Evolutionary conservation across 495 filamentous ascomycete species (phyloP).

Genomic region (Daldinia grandis): DNA sequence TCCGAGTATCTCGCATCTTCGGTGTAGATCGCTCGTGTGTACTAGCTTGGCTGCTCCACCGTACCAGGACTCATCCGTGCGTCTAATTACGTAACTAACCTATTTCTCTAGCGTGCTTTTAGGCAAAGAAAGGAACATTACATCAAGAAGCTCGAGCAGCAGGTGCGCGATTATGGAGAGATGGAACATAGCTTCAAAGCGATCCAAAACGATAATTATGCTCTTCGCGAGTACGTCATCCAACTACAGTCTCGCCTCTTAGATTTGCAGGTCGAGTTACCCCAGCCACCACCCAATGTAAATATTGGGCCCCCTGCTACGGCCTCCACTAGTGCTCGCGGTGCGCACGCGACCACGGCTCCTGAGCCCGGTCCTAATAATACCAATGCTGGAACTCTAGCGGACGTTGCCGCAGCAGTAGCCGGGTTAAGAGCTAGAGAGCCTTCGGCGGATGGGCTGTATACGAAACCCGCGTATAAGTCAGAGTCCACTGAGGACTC

Average conservation of each 20-base stretch:
- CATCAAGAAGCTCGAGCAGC: slow-evolving; percentile 94
- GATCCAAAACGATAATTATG: slow-evolving; percentile 86
- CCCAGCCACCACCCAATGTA: slow-evolving; percentile 73
- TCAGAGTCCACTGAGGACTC: slow-evolving; percentile 46
- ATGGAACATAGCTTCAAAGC: slow-evolving; percentile 76
- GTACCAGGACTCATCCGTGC: slow-evolving; percentile 7
- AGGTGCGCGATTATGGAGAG: slow-evolving; percentile 76
- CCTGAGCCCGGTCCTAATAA: slow-evolving; percentile 25
- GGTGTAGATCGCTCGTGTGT: slow-evolving; percentile 15
- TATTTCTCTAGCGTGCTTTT: slow-evolving; percentile 78
- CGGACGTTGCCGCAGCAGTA: slow-evolving; percentile 46
- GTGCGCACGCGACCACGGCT: slow-evolving; percentile 37
- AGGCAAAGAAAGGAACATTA: slow-evolving; percentile 97
- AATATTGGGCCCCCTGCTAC: slow-evolving; percentile 57
- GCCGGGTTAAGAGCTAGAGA: slow-evolving; percentile 41
- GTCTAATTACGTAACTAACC: slow-evolving; percentile 44
- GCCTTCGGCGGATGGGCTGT: slow-evolving; percentile 36
- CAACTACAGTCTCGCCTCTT: slow-evolving; percentile 88
- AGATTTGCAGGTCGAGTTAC: slow-evolving; percentile 82
- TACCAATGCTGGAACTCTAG: slow-evolving; percentile 44
- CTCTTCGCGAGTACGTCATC: slow-evolving; percentile 89
- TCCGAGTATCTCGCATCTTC: slow-evolving; percentile 13
- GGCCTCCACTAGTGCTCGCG: slow-evolving; percentile 51
- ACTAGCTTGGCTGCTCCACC: slow-evolving; percentile 24
- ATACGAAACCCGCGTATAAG: slow-evolving; percentile 40